Evolutionary conservation across 169 alveolate genomes (phyloP).

Genomic region (Plasmodium ovale): DNA sequence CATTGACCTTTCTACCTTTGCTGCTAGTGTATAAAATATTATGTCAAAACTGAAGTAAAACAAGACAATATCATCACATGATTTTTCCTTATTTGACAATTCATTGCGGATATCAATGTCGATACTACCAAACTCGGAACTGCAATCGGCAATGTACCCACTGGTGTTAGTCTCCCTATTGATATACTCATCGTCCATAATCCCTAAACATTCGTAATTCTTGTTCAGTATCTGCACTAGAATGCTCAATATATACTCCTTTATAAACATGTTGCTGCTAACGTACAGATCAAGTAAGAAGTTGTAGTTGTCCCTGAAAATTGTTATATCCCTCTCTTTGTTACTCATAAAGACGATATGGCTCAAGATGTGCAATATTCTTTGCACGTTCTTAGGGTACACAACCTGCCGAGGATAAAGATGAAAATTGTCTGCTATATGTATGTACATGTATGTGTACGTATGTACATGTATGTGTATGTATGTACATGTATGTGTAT

Average conservation of each 20-base stretch:
- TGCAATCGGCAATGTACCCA: not conserved
- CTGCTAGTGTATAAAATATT: conserved; percentile 33
- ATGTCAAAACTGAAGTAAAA: conserved; percentile 64
- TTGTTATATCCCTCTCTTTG: conserved; percentile 51
- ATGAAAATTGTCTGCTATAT: too few relatives aligned
- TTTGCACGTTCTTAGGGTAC: conserved; percentile 41
- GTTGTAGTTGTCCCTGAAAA: conserved; percentile 59
- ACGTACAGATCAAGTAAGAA: conserved; percentile 48
- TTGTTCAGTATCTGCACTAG: conserved; percentile 57
- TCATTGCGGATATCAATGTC: not conserved
- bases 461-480: too few relatives aligned
- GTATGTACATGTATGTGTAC: too few relatives aligned
- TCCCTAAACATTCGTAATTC: conserved; percentile 17
- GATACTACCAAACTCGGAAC: not conserved
- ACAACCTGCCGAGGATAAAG: not conserved
- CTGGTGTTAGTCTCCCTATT: not conserved
- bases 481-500: too few relatives aligned
- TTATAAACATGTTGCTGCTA: conserved; percentile 39
- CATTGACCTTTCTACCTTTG: not conserved
- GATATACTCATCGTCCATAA: not conserved
- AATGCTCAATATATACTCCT: conserved; percentile 43
- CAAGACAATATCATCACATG: conserved; percentile 34
- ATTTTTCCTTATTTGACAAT: not conserved
- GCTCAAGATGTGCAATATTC: conserved; percentile 46
- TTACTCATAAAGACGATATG: conserved; percentile 59